These are phyloP conservation scores for Apiosordaria backusii DNA, from an alignment of 495 filamentous ascomycete species.

Conservation along the genomic window DNA sequence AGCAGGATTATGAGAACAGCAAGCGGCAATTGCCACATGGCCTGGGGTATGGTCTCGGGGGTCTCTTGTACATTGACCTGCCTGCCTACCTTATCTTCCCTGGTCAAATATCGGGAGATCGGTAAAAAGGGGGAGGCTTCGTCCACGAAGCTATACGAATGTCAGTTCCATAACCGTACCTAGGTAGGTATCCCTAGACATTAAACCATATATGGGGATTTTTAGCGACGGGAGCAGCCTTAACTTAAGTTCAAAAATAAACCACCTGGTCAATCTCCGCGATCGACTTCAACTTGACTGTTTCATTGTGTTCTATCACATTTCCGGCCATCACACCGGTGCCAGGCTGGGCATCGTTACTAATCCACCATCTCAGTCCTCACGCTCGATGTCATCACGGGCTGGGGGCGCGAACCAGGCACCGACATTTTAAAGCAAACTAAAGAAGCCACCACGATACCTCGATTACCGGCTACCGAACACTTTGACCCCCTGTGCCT, in stretches of 20 bases:
- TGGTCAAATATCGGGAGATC: too few relatives aligned
- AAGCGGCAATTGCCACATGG: too few relatives aligned
- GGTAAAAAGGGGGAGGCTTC: too few relatives aligned
- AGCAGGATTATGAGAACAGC: too few relatives aligned
- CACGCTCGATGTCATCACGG: background rate
- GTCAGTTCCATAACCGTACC: background rate
- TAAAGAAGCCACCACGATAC: background rate
- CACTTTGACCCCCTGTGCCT: background rate
- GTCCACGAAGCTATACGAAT: background rate
- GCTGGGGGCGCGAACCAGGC: background rate
- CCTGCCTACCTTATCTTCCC: too few relatives aligned
- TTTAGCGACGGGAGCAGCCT: background rate
- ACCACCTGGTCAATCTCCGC: background rate
- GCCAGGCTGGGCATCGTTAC: background rate
- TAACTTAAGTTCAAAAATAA: background rate
- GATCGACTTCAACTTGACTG: background rate
- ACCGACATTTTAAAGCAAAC: background rate
- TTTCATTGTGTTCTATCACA: background rate
- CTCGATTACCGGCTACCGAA: background rate
- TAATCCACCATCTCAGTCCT: background rate
- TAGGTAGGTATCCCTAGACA: background rate
- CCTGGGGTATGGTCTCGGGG: too few relatives aligned
- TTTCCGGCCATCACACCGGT: background rate
- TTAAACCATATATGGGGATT: background rate
- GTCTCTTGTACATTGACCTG: too few relatives aligned